Evolutionary conservation across 164 flowering plant genomes (phyloP).

Genomic region (Chimonanthus salicifolius): DNA sequence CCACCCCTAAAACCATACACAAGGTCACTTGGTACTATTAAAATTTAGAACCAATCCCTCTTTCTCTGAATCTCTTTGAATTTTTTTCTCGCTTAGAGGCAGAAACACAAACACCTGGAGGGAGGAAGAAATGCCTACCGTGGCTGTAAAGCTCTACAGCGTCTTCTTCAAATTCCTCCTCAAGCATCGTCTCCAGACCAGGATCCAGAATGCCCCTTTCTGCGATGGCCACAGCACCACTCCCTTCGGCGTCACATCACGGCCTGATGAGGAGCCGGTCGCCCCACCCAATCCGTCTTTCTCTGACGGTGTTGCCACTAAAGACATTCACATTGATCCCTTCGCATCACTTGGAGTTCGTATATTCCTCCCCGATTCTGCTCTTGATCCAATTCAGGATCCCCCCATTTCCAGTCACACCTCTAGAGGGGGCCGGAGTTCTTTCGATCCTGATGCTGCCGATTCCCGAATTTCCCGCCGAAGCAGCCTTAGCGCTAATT

Average conservation of each 20-base stretch:
- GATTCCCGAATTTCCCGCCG: slow-evolving; percentile 18
- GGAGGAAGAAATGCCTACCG: slow-evolving; percentile 59
- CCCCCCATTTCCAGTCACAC: too few relatives aligned
- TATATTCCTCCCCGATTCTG: slow-evolving; percentile 57
- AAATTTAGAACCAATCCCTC: too few relatives aligned
- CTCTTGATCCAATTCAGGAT: slow-evolving; percentile 19
- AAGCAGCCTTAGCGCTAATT: slow-evolving; percentile 13
- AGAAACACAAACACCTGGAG: neutral
- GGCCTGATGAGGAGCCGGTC: slow-evolving; percentile 64
- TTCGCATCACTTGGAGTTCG: slow-evolving; percentile 52
- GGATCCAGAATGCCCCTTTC: slow-evolving; percentile 34
- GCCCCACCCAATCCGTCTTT: slow-evolving; percentile 74
- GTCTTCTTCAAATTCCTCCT: slow-evolving; percentile 80
- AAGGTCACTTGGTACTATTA: too few relatives aligned
- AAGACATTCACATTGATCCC: slow-evolving; percentile 83
- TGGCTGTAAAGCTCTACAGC: slow-evolving; percentile 85
- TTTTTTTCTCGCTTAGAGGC: neutral
- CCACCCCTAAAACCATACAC: too few relatives aligned
- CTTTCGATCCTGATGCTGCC: neutral
- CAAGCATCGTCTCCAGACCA: slow-evolving; percentile 76
- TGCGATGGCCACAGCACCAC: slow-evolving; percentile 3
- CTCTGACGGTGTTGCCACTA: slow-evolving; percentile 84
- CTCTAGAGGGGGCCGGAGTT: neutral
- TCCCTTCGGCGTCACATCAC: slow-evolving; percentile 71
- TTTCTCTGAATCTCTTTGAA: too few relatives aligned